Percentiles rank a stretch among this genome's conserved stretches.
These are phyloP conservation scores for Naganishia vishniacii DNA, from an alignment of 768 basidiomycete species.

Conservation along the genomic window DNA sequence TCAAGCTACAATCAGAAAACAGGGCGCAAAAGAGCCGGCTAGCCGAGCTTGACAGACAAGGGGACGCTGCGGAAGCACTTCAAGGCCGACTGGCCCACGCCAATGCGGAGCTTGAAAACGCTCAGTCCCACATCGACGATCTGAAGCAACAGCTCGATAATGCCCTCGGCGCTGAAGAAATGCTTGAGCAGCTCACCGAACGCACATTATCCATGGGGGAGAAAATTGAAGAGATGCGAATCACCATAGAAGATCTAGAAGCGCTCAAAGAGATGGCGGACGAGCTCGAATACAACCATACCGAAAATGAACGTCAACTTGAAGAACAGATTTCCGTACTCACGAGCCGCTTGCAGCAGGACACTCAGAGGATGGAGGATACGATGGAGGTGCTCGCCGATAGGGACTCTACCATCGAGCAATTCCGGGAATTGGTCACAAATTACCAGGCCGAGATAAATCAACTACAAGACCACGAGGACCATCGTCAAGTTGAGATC, in stretches of 20 bases:
- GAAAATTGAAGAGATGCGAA: conserved; percentile 98
- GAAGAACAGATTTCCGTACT: conserved; percentile 53
- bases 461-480: conserved; percentile 71
- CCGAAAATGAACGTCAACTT: conserved; percentile 84
- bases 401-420: conserved; percentile 76
- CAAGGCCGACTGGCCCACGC: conserved; percentile 64
- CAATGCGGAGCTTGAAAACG: conserved; percentile 73
- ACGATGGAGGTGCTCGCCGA: conserved; percentile 78
- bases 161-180: conserved; percentile 89
- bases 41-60: conserved; percentile 81
- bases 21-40: conserved; percentile 74
- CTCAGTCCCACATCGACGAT: conserved; percentile 86
- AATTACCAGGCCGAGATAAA: conserved; percentile 82
- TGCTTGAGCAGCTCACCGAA: conserved; percentile 91
- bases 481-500: conserved; percentile 75
- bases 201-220: conserved; percentile 87
- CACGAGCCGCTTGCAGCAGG: conserved; percentile 56
- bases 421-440: conserved; percentile 87
- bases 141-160: conserved; percentile 91
- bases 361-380: conserved; percentile 58
- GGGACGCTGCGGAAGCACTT: conserved; percentile 58
- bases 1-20: conserved; percentile 59
- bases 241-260: conserved; percentile 92
- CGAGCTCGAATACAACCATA: conserved; percentile 92
- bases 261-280: conserved; percentile 92